Evolutionary conservation across 805 yeast species (phyloP).

Genomic region (Phaffomyces thermotolerans): DNA sequence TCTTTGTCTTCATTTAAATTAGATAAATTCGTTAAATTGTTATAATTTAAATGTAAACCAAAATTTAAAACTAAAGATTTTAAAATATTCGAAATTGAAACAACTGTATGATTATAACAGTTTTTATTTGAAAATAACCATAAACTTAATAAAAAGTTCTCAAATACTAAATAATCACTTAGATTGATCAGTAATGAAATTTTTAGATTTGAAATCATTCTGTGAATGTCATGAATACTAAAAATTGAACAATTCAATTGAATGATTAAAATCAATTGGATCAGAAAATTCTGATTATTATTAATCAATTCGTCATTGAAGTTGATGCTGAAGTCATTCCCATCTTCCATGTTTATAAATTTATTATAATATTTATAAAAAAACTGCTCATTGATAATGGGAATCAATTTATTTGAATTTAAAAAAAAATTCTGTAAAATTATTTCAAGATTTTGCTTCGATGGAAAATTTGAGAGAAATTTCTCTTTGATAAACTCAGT

Average conservation of each 20-base stretch:
- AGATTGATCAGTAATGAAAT: conserved; percentile 12
- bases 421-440: conserved; percentile 22
- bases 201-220: conserved; percentile 15
- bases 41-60: conserved; percentile 23
- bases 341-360: conserved; percentile 5
- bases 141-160: conserved; percentile 16
- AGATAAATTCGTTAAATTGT: conserved; percentile 13
- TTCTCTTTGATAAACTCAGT: conserved; percentile 11
- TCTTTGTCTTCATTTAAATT: conserved; percentile 18
- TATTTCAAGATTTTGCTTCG: conserved; percentile 21
- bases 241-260: conserved; percentile 24
- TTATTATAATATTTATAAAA: conserved; percentile 19
- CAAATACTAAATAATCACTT: conserved; percentile 17
- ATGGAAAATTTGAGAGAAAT: conserved; percentile 22
- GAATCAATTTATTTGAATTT: conserved; percentile 18
- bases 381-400: conserved; percentile 20
- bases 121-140: conserved; percentile 23
- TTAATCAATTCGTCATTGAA: conserved; percentile 3
- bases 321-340: conserved; percentile 8
- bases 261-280: conserved; percentile 37
- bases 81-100: conserved; percentile 16
- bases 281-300: conserved; percentile 22
- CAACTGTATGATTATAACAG: conserved; percentile 19
- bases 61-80: conserved; percentile 19
- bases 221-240: conserved; percentile 23